Evolutionary conservation across 768 basidiomycete species (phyloP).

Genomic region (Phlebiopsis gigantea): DNA sequence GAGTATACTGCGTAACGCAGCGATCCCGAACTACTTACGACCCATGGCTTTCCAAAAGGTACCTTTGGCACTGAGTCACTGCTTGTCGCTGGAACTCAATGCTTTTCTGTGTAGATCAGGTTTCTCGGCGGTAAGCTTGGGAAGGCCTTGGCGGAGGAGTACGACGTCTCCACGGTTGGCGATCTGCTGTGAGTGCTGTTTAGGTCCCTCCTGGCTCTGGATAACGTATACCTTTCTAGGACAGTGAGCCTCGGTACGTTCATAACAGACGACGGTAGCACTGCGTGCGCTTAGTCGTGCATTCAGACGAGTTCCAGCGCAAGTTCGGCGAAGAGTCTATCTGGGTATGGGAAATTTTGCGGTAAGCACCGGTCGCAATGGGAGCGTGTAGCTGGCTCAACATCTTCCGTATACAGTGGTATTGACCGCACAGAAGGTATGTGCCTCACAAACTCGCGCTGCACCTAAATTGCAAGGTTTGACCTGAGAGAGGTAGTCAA

Average conservation of each 20-base stretch:
- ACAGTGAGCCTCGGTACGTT: constrained; percentile 49
- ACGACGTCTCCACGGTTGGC: constrained; percentile 74
- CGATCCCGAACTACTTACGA: constrained; percentile 78
- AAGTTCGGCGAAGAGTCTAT: constrained; percentile 79
- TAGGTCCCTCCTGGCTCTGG: too few relatives aligned
- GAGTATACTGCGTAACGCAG: constrained; percentile 79
- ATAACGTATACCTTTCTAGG: constrained; percentile 28
- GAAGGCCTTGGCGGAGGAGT: constrained; percentile 78
- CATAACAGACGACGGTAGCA: too few relatives aligned
- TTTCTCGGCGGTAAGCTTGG: constrained; percentile 95
- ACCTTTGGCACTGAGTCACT: background rate
- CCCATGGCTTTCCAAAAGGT: constrained; percentile 69
- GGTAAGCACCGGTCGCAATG: constrained; percentile 40
- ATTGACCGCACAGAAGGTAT: constrained; percentile 86
- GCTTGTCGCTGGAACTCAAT: background rate
- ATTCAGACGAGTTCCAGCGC: constrained; percentile 69
- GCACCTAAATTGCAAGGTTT: background rate
- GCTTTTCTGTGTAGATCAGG: constrained; percentile 57
- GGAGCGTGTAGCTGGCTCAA: background rate
- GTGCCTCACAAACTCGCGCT: constrained; percentile 5
- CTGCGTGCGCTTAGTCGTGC: too few relatives aligned
- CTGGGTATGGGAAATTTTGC: constrained; percentile 89
- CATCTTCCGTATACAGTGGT: constrained; percentile 44
- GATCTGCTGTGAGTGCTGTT: constrained; percentile 71
- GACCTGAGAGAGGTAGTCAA: constrained; percentile 52